Percentiles rank a stretch among this genome's conserved stretches.
These are phyloP conservation scores for Kwoniella sp. DNA, from an alignment of 768 basidiomycete genomes.

Conservation along the genomic window DNA sequence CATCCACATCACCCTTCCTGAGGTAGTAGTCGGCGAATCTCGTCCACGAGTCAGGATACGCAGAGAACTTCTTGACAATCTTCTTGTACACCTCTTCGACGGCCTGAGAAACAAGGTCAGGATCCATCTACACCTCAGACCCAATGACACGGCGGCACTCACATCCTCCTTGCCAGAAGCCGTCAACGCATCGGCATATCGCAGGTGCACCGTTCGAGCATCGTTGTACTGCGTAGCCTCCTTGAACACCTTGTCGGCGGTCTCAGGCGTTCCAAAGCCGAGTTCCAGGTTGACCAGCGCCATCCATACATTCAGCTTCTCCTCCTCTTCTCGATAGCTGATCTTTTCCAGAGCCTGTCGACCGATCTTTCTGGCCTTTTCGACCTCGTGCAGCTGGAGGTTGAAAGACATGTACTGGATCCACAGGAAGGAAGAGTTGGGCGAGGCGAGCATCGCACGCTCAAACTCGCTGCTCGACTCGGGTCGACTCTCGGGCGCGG, in stretches of 20 bases:
- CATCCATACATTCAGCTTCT: constrained; percentile 96
- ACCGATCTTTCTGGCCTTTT: constrained; percentile 85
- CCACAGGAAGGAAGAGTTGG: constrained; percentile 97
- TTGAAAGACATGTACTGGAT: constrained; percentile 99
- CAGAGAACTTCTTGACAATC: constrained; percentile 88
- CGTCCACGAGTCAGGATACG: constrained; percentile 91
- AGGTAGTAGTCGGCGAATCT: constrained; percentile 73
- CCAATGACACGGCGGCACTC: no score
- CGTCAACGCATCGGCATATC: constrained; percentile 77
- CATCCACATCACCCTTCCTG: constrained; percentile 68
- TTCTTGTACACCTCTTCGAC: constrained; percentile 87
- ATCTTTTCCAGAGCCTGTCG: constrained; percentile 79
- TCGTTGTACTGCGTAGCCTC: constrained; percentile 88
- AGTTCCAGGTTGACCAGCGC: constrained; percentile 93
- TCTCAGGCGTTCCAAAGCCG: constrained; percentile 78
- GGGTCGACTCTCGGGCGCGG: constrained; percentile 77
- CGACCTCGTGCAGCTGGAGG: constrained; percentile 89
- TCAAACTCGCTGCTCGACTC: constrained; percentile 95
- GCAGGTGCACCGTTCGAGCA: constrained; percentile 81
- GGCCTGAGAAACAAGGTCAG: constrained; percentile 59
- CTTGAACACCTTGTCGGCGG: constrained; percentile 74
- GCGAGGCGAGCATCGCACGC: constrained; percentile 81
- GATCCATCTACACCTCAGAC: neutral
- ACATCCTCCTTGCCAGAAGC: constrained; percentile 79
- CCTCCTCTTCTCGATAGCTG: constrained; percentile 90